Conservation (phyloP, 257 asterid genomes). For the Nicotiana paniculata region DNA sequence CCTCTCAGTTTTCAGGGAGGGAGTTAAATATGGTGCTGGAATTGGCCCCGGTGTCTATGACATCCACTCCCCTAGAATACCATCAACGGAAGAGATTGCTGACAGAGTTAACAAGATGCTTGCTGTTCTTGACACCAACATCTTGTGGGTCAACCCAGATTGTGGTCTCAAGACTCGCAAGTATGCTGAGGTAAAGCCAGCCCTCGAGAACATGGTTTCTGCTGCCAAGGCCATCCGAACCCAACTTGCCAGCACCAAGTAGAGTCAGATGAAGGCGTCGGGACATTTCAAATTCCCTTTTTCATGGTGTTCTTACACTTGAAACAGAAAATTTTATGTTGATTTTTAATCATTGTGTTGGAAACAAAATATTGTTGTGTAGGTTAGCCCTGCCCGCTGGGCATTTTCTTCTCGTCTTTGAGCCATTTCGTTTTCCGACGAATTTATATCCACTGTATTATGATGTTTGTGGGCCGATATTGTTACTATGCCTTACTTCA, state of each 20-base stretch:
- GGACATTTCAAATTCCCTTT: not conserved
- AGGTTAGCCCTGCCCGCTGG: not conserved
- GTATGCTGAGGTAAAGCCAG: not conserved
- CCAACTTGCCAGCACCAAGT: not conserved
- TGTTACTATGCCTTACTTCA: not conserved
- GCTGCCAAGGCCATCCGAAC: not conserved
- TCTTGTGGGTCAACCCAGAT: not conserved
- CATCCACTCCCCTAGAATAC: not conserved
- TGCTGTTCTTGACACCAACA: not conserved
- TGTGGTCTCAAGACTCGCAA: not conserved
- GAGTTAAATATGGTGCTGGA: not conserved
- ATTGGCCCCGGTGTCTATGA: not conserved
- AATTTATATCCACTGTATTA: not conserved
- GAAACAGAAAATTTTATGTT: not conserved
- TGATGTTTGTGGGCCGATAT: too few relatives aligned
- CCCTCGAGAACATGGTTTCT: not conserved
- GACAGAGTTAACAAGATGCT: not conserved
- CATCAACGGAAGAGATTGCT: not conserved
- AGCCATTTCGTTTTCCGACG: not conserved
- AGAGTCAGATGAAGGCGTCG: not conserved
- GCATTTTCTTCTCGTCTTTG: not conserved
- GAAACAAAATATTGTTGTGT: not conserved
- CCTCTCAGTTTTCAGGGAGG: not conserved
- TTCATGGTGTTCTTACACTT: not conserved
- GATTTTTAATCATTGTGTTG: not conserved